Evolutionary conservation across 2,329 filamentous ascomycete genomes (phyloP).

Genomic region (Fusarium neocosmosporiellum): DNA sequence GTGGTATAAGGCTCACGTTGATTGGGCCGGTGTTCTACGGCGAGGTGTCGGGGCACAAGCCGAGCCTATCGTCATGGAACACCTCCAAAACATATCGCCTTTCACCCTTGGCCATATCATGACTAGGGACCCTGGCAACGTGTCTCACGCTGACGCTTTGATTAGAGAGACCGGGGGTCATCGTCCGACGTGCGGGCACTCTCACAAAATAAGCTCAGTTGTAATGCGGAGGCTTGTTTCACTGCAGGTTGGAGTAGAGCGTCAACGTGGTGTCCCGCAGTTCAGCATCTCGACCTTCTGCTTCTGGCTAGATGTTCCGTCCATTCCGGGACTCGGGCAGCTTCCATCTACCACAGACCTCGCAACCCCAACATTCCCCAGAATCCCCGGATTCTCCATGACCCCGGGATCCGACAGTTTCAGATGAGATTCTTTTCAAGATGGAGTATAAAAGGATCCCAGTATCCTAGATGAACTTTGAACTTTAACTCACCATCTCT

Average conservation of each 20-base stretch:
- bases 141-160: background rate
- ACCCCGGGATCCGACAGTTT: background rate
- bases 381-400: background rate
- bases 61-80: background rate
- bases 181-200: background rate
- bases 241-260: background rate
- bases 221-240: background rate
- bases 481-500: background rate
- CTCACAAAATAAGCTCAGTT: background rate
- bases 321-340: background rate
- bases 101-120: background rate
- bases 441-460: background rate
- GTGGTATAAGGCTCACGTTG: background rate
- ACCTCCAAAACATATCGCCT: background rate
- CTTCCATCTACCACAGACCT: background rate
- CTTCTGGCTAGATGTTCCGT: background rate
- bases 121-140: background rate
- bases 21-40: background rate
- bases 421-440: background rate
- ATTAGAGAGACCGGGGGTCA: background rate
- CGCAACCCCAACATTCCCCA: background rate
- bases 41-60: background rate
- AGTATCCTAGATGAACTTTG: background rate
- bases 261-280: background rate
- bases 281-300: background rate